Conservation (phyloP, 78 protist species). For the Monocercomonoides exilis region DNA sequence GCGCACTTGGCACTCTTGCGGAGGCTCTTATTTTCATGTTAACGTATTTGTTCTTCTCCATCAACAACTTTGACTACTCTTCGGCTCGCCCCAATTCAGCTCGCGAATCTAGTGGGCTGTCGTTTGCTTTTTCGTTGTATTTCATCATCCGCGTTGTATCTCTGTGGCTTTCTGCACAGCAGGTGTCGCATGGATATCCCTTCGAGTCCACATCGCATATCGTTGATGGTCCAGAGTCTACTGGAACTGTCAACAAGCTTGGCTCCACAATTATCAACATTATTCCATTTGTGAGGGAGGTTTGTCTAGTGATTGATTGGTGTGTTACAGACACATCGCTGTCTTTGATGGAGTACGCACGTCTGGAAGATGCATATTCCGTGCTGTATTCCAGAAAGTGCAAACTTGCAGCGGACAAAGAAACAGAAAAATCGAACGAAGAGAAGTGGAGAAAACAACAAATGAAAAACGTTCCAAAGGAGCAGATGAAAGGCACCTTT, state of each 20-base stretch:
- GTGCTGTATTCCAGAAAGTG: no score
- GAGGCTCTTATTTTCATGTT: not conserved
- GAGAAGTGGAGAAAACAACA: no score
- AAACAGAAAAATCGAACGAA: no score
- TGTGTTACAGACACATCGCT: not conserved
- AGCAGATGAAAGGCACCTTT: no score
- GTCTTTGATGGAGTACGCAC: not conserved
- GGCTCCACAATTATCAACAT: not conserved
- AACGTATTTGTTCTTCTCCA: no score
- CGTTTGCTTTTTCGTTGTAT: not conserved
- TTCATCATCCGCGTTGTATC: not conserved
- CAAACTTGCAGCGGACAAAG: no score
- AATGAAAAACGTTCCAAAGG: no score
- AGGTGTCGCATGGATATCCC: not conserved
- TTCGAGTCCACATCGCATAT: not conserved
- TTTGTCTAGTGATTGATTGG: not conserved
- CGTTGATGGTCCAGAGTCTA: not conserved
- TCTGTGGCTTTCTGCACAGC: not conserved
- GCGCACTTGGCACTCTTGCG: not conserved
- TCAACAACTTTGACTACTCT: not conserved
- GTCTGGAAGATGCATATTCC: not conserved
- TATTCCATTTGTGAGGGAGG: not conserved
- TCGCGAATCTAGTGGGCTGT: not conserved
- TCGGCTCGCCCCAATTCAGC: not conserved
- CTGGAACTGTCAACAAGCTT: not conserved